These are phyloP conservation scores for Violaceomyces palustris DNA, from an alignment of 1,284 basidiomycete genomes.

Conservation along the genomic window DNA sequence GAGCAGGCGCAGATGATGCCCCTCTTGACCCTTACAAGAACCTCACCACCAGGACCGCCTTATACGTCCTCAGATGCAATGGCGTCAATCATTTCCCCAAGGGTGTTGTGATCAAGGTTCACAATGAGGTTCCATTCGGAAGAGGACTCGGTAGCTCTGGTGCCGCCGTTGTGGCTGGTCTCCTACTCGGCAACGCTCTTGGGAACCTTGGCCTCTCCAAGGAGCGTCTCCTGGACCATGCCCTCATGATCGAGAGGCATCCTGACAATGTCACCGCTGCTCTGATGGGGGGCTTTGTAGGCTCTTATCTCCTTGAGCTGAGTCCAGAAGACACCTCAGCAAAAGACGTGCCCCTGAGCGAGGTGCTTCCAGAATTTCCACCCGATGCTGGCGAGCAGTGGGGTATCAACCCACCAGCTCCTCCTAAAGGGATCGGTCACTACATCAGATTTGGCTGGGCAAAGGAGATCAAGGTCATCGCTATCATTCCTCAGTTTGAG, in stretches of 20 bases:
- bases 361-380: conserved; percentile 95
- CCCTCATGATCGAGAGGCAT: conserved; percentile 98
- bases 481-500: conserved; percentile 93
- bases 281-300: conserved; percentile 95
- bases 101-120: conserved; percentile 62
- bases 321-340: conserved; percentile 58
- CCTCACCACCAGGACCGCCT: conserved; percentile 91
- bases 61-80: conserved; percentile 91
- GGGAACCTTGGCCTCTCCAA: conserved; percentile 68
- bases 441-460: conserved; percentile 89
- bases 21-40: conserved; percentile 95
- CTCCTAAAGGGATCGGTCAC: conserved; percentile 87
- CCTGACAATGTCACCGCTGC: conserved; percentile 99
- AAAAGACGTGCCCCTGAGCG: conserved; percentile 84
- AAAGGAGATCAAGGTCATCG: conserved; percentile 79
- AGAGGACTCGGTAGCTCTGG: conserved; percentile 94
- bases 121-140: conserved; percentile 96
- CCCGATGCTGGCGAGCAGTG: conserved; percentile 83
- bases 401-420: conserved; percentile 80
- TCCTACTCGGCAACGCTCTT: conserved; percentile 78
- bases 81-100: conserved; percentile 67
- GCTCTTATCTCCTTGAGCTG: conserved; percentile 88
- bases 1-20: conserved; percentile 83
- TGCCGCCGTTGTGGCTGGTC: conserved; percentile 93
- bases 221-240: conserved; percentile 83